Conservation (phyloP, 331 rosid species). For the Cydonia oblonga region DNA sequence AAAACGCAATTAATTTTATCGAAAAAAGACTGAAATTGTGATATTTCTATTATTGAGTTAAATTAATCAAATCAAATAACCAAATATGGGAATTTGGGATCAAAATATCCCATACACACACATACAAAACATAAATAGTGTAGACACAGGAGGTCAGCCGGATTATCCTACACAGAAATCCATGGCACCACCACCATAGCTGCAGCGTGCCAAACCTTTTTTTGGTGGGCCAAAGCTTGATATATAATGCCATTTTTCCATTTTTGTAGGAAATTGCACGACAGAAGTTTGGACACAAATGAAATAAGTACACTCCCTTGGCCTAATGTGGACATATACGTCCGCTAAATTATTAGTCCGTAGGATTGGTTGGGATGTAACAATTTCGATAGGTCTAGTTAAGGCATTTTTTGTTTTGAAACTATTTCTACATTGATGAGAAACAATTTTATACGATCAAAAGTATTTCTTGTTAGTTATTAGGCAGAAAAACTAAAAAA, state of each 20-base stretch:
- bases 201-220: conserved; percentile 8
- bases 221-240: background rate
- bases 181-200: background rate
- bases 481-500: background rate
- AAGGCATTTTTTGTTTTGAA: too few relatives aligned
- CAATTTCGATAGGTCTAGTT: background rate
- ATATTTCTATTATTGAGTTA: background rate
- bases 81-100: background rate
- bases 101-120: background rate
- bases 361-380: background rate
- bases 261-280: background rate
- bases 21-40: background rate
- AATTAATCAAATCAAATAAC: background rate
- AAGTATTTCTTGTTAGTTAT: background rate
- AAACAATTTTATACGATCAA: background rate
- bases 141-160: background rate
- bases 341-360: background rate
- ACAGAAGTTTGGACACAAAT: background rate
- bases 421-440: too few relatives aligned
- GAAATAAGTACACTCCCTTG: background rate
- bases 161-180: background rate
- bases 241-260: conserved; percentile 1
- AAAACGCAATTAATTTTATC: too few relatives aligned
- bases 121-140: background rate
- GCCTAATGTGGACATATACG: background rate